These are phyloP conservation scores for Rhizophagus sp. DNA, from an alignment of 192 early-diverging fungal genomes.

Conservation along the genomic window DNA sequence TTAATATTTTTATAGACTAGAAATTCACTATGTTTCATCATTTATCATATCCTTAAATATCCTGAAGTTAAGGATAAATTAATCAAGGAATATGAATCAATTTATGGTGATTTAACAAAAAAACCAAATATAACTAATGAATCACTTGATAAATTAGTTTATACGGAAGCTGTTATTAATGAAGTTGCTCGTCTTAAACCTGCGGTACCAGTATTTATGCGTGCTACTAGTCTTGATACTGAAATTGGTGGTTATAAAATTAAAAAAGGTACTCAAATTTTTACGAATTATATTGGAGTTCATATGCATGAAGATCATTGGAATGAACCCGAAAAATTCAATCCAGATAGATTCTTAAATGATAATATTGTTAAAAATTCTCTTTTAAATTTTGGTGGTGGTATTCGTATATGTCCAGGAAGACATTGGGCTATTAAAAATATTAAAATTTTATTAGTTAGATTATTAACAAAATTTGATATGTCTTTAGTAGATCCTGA, in stretches of 20 bases:
- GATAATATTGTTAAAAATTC: background rate
- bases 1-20: background rate
- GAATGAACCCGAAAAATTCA: background rate
- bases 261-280: background rate
- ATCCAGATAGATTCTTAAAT: constrained; percentile 1
- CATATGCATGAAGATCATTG: background rate
- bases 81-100: background rate
- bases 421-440: background rate
- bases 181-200: background rate
- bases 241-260: constrained; percentile 8
- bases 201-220: background rate
- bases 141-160: constrained; percentile 3
- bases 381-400: background rate
- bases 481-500: background rate
- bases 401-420: constrained; percentile 7
- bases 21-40: background rate
- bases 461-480: background rate
- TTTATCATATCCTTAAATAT: constrained; percentile 8
- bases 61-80: background rate
- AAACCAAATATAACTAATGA: background rate
- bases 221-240: background rate
- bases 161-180: constrained; percentile 11
- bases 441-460: background rate
- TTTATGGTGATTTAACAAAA: background rate
- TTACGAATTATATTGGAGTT: background rate